Evolutionary conservation across 139 green algal species (phyloP), one percentile per base, ranked within the genome.

Genomic region (Chlamydomonas applanata): DNA sequence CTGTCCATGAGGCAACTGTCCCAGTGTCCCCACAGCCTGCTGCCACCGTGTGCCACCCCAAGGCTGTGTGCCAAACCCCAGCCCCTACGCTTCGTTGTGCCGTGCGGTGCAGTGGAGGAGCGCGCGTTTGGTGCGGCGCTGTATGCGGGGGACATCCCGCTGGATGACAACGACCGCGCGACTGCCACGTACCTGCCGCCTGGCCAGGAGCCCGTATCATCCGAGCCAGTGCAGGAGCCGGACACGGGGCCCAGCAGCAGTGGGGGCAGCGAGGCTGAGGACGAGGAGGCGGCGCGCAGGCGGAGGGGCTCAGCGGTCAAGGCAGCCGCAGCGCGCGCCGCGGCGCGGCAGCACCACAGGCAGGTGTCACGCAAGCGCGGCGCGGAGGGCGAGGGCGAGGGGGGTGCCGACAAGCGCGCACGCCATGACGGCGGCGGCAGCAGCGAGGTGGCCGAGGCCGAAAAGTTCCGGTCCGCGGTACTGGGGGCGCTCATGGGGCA

Each of bases 71-170:
- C n/a, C n/a, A n/a, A n/a, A n/a, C n/a, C n/a, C n/a, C n/a, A n/a
- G n/a, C n/a, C n/a, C n/a, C n/a, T n/a, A n/a, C n/a, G n/a, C n/a
- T n/a, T n/a, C n/a, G n/a, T n/a, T n/a, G n/a, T 54, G 13, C 49
- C 9, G 32, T 30, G 1, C 17, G 14, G 24, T 54, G 45, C 81
- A 86, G 81, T 86, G 36, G 81, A 86, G 34, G 40, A 33, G 2
- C 52, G 69, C 1, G 45, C 34, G 1, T 20, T 53, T 0, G 56
- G 36, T 25, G 67, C 60, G 17, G 75, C 76, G 52, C 68, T 86
- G 7, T 59, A 72, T 14, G 53, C 35, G 2, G 81, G 73, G 30
- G 81, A 86, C 40, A 79, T 86, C 3, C 81, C 81, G 9, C 72
- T 86, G 22, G 72, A 74, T 34, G 69, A 32, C 16, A 44, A 64